These are phyloP conservation scores for Fusarium albosuccineum DNA, from an alignment of 2,329 filamentous ascomycete genomes.

Conservation along the genomic window DNA sequence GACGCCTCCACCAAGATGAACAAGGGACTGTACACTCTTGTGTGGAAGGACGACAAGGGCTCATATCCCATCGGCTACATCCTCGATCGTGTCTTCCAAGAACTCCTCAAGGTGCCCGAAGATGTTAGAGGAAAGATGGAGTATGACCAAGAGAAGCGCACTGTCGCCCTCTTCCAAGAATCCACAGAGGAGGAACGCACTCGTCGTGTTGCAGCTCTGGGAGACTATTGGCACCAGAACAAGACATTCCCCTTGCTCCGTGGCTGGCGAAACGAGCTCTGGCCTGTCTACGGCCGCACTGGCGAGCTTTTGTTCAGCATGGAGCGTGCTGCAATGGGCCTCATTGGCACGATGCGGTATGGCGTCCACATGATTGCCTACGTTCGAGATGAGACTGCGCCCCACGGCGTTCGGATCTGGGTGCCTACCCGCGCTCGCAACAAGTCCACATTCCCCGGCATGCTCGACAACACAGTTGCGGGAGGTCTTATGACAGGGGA, in stretches of 20 bases:
- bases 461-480: constrained; percentile 95
- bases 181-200: constrained; percentile 74
- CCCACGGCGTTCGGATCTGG: constrained; percentile 81
- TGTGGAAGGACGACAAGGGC: constrained; percentile 73
- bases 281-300: constrained; percentile 79
- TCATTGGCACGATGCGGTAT: constrained; percentile 83
- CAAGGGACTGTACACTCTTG: constrained; percentile 75
- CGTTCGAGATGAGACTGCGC: constrained; percentile 57
- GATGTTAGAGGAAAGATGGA: constrained; percentile 69
- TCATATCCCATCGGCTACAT: constrained; percentile 74
- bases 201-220: constrained; percentile 65
- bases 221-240: constrained; percentile 76
- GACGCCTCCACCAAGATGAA: constrained; percentile 66
- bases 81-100: constrained; percentile 62
- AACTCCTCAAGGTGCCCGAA: constrained; percentile 62
- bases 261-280: constrained; percentile 85
- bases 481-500: constrained; percentile 84
- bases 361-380: constrained; percentile 87
- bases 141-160: constrained; percentile 70
- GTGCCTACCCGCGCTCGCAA: constrained; percentile 79
- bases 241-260: constrained; percentile 78
- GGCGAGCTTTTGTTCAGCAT: constrained; percentile 77
- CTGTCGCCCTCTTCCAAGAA: constrained; percentile 72
- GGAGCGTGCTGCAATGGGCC: constrained; percentile 79
- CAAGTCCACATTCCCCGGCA: constrained; percentile 91